These are phyloP conservation scores for Dittrichia graveolens DNA, from an alignment of 129 eudicot species.

Conservation along the genomic window DNA sequence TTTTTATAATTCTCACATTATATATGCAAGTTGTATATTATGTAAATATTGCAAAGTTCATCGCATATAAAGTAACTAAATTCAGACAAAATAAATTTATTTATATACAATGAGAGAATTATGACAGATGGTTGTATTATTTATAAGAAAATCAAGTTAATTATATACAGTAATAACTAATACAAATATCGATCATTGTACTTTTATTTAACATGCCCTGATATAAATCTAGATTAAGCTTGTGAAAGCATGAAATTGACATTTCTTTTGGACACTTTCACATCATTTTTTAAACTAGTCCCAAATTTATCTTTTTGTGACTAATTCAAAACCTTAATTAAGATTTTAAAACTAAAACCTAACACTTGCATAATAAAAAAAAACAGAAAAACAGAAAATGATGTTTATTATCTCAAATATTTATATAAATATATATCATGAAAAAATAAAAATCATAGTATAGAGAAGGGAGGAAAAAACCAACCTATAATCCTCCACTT, in stretches of 20 bases:
- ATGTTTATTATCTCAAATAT: conserved; percentile 35
- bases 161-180: no score
- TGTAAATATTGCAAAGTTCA: no score
- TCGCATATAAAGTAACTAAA: no score
- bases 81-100: not conserved
- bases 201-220: not conserved
- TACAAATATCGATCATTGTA: no score
- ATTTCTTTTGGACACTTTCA: not conserved
- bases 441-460: conserved; percentile 8
- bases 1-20: no score
- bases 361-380: not conserved
- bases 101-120: no score
- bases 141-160: no score
- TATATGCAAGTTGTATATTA: no score
- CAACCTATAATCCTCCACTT: conserved; percentile 33
- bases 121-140: no score
- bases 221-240: conserved; percentile 20
- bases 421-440: not conserved
- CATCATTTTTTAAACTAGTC: not conserved
- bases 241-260: conserved; percentile 22
- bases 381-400: not conserved
- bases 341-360: no score
- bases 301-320: not conserved
- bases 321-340: no score
- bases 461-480: conserved; percentile 42